Evolutionary conservation across 352 stramenopile species (phyloP).

Genomic region (Globisporangium iwayamae): DNA sequence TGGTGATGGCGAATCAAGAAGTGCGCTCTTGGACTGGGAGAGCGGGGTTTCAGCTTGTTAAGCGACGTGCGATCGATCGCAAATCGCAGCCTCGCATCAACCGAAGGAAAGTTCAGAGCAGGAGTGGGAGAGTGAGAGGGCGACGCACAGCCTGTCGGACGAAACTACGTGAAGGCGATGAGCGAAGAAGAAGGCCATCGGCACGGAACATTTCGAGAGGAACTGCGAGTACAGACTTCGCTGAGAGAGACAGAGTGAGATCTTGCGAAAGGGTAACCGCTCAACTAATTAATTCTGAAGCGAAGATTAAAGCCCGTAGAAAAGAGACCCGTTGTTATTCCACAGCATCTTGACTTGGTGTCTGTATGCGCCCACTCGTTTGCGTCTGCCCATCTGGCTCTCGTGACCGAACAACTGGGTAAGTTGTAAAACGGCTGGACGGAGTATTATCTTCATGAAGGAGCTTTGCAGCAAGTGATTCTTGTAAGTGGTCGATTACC

Average conservation of each 20-base stretch:
- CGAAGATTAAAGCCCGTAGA: not conserved
- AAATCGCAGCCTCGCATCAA: not conserved
- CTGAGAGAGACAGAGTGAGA: not conserved
- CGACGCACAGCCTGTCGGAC: not conserved
- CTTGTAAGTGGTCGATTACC: not conserved
- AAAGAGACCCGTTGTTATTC: too few relatives aligned
- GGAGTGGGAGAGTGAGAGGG: not conserved
- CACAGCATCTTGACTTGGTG: too few relatives aligned
- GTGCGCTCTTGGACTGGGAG: not conserved
- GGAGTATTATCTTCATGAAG: not conserved
- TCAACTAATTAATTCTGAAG: not conserved
- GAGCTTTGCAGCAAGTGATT: not conserved
- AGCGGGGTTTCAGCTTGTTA: not conserved
- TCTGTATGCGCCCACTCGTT: too few relatives aligned
- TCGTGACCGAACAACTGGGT: not conserved
- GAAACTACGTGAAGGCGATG: not conserved
- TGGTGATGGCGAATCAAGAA: conserved; percentile 1
- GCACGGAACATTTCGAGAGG: not conserved
- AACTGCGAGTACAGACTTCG: not conserved
- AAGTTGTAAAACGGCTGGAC: not conserved
- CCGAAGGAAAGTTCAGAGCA: not conserved
- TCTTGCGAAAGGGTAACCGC: not conserved
- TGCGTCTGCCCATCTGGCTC: not conserved
- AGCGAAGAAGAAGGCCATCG: not conserved
- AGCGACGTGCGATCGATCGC: not conserved